Evolutionary conservation across 2,329 filamentous ascomycete genomes (phyloP).

Genomic region (Aspergillus oerlinghausenensis): DNA sequence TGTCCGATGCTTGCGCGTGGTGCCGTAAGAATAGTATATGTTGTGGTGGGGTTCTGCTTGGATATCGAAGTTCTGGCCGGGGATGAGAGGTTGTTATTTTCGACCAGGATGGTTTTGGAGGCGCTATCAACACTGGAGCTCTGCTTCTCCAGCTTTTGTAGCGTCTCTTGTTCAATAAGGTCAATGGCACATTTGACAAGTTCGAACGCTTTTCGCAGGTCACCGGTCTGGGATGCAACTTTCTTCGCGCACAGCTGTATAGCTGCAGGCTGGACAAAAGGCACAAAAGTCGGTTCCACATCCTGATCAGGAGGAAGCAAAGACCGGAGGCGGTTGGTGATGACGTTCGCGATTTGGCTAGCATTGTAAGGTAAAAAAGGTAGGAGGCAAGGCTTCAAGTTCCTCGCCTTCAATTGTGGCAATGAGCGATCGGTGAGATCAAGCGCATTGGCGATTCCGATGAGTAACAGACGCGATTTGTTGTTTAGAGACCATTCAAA

Average conservation of each 20-base stretch:
- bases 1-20: conserved; percentile 86
- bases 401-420: conserved; percentile 85
- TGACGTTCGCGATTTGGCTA: conserved; percentile 78
- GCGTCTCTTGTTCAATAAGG: conserved; percentile 79
- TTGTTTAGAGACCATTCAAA: conserved; percentile 92
- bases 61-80: conserved; percentile 37
- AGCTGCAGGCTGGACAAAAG: conserved; percentile 89
- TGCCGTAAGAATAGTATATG: conserved; percentile 70
- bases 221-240: conserved; percentile 87
- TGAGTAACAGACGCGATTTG: conserved; percentile 71
- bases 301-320: conserved; percentile 52
- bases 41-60: conserved; percentile 41
- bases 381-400: conserved; percentile 81
- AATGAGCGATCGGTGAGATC: conserved; percentile 94
- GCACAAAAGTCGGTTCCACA: conserved; percentile 58
- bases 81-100: conserved; percentile 70
- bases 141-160: conserved; percentile 64
- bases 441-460: conserved; percentile 93
- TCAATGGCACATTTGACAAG: conserved; percentile 87
- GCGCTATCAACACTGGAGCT: conserved; percentile 55
- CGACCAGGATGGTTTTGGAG: conserved; percentile 70
- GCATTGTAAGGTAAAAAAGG: conserved; percentile 92
- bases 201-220: conserved; percentile 91
- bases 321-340: conserved; percentile 75
- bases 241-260: conserved; percentile 94